Evolutionary conservation across 768 basidiomycete species (phyloP), one percentile per base, ranked within the genome.

Genomic region (Russula olivacea): DNA sequence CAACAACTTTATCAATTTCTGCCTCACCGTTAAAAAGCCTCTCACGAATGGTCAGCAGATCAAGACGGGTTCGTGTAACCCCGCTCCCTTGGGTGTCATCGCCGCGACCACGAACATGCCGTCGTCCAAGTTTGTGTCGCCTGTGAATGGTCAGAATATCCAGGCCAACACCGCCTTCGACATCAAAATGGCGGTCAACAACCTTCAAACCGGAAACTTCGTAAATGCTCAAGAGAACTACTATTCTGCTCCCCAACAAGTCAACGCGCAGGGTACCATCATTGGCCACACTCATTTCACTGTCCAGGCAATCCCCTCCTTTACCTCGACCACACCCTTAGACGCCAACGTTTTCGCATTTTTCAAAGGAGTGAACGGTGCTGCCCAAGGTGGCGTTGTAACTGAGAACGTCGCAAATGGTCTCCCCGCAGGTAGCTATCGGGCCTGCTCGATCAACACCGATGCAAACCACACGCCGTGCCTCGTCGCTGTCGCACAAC

Each of bases 1-100:
- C 51, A 86, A 89, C 76, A 89, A 89, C 77, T 90, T 86, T 72
- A 87, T 87, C 74, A 86, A 87, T 75, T 85, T 77, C 71, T 87
- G 87, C 68, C 72, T 76, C 8, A 81, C 79, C 4, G 70, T 78
- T 4, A 68, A 77, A 56, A 71, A 80, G 54, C 80, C 85, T 3
- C 76, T 87, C 62, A 88, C 87, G 49, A 81, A 85, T 67, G 85
- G 86, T n/a, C 58, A 77, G 67, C 85, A 83, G 68, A 70, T 81
- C 69, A 72, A 68, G 62, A 71, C 69, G 8, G 82, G 82, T 9
- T 83, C 82, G 25, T 85, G 85, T 71, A 86, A 87, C 72, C 79
- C 82, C 38, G 77, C 81, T 17, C 81, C 82, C 0, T 82, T 86
- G 78, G 87, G 87, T 55, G 70, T 78, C 55, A 81, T 88, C 59